These are phyloP conservation scores for Cicer arietinum DNA, from an alignment of 306 rosid genomes.

Conservation along the genomic window DNA sequence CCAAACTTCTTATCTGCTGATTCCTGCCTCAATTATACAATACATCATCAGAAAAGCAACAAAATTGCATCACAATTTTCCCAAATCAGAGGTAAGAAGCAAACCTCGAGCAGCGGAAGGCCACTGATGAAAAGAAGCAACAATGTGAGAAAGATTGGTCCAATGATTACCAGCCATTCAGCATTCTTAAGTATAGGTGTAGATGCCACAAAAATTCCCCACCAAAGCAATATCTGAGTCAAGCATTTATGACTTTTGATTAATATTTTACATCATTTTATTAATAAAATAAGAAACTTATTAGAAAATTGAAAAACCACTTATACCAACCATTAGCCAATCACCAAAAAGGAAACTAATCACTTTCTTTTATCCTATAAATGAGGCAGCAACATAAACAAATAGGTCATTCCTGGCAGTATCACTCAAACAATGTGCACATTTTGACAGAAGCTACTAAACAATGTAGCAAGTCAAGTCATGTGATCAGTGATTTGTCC, in stretches of 20 bases:
- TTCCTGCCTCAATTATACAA: slow-evolving; percentile 60
- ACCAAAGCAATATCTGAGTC: slow-evolving; percentile 86
- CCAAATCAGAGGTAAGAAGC: slow-evolving; percentile 47
- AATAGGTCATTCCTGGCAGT: slow-evolving; percentile 17
- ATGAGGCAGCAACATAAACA: slow-evolving; percentile 16
- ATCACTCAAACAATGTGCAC: slow-evolving; percentile 27
- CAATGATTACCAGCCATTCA: slow-evolving; percentile 91
- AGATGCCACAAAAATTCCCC: slow-evolving; percentile 95
- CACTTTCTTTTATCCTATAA: slow-evolving; percentile 4
- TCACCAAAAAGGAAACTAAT: slow-evolving; percentile 30
- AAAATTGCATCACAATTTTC: slow-evolving; percentile 16
- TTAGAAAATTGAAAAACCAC: slow-evolving; percentile 26
- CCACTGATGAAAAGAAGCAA: slow-evolving; percentile 98
- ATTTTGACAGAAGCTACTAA: slow-evolving; percentile 7
- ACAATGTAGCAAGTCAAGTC: neutral
- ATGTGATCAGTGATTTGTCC: neutral
- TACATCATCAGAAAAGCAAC: slow-evolving; percentile 35
- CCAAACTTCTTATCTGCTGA: slow-evolving; percentile 97
- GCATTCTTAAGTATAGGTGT: slow-evolving; percentile 72
- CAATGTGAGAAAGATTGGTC: slow-evolving; percentile 81
- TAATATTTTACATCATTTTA: slow-evolving; percentile 16
- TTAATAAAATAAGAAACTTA: slow-evolving; percentile 22
- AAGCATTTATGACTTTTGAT: slow-evolving; percentile 43
- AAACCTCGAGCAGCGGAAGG: slow-evolving; percentile 92
- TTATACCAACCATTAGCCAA: neutral